phyloP scores from a whole-genome alignment of 805 yeast genomes.

The Starmerella ratchasimensis region DNA sequence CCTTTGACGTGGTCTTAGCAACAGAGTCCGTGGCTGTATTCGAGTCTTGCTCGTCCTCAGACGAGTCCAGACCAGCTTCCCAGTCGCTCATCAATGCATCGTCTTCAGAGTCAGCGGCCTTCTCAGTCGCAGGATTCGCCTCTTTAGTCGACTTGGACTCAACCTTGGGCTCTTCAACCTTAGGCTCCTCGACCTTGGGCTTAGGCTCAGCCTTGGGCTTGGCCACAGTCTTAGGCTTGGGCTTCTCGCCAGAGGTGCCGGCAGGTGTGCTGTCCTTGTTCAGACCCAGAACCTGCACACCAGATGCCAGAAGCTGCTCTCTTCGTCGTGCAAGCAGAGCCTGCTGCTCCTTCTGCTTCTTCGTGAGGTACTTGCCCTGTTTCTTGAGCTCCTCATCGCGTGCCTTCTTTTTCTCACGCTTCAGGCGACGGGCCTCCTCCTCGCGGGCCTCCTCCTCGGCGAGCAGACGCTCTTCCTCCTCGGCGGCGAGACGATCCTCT shows the following conservation, averaged over 20 bases:
- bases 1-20: constrained; percentile 16
- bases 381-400: constrained; percentile 87
- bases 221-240: constrained; percentile 17
- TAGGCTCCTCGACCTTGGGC: constrained; percentile 23
- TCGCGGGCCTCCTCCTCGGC: constrained; percentile 51
- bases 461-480: constrained; percentile 34
- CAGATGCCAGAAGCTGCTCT: constrained; percentile 63
- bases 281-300: constrained; percentile 65
- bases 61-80: constrained; percentile 51
- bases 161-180: constrained; percentile 13
- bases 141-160: constrained; percentile 13
- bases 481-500: constrained; percentile 41
- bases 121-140: constrained; percentile 19
- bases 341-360: constrained; percentile 90
- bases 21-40: constrained; percentile 7
- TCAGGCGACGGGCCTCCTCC: constrained; percentile 42
- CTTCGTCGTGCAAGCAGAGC: constrained; percentile 77
- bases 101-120: constrained; percentile 30
- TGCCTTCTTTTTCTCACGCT: constrained; percentile 75
- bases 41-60: constrained; percentile 21
- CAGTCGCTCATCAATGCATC: constrained; percentile 69
- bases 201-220: constrained; percentile 18
- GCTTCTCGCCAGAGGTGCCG: too few relatives aligned
- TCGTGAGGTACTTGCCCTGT: constrained; percentile 87
- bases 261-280: constrained; percentile 49